phyloP scores from a whole-genome alignment of 805 yeast species.

The Wickerhamiella hasegawae region DNA sequence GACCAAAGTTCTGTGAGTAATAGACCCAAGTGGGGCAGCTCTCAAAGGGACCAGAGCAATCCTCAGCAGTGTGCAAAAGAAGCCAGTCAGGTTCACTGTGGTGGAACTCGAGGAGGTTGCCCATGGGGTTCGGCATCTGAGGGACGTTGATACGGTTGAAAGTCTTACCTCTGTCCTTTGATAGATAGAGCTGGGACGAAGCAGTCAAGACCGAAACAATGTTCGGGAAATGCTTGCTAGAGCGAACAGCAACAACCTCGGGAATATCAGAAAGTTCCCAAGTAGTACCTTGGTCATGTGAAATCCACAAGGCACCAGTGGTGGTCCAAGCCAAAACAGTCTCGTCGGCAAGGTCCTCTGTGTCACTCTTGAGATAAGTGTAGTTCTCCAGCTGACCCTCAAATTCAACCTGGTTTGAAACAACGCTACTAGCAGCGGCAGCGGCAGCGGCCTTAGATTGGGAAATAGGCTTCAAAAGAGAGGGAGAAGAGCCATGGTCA shows the following conservation, averaged over 20 bases:
- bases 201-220: slow-evolving; percentile 40
- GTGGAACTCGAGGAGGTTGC: slow-evolving; percentile 42
- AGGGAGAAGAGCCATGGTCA: too few relatives aligned
- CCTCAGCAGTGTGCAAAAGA: slow-evolving; percentile 51
- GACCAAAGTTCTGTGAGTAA: slow-evolving; percentile 54
- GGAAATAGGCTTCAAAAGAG: too few relatives aligned
- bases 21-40: slow-evolving; percentile 45
- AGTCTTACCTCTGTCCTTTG: slow-evolving; percentile 51
- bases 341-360: slow-evolving; percentile 34
- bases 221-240: too few relatives aligned
- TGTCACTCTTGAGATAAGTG: slow-evolving; percentile 42
- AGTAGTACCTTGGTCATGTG: slow-evolving; percentile 51
- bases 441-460: neutral
- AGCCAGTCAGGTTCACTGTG: slow-evolving; percentile 38
- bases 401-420: neutral
- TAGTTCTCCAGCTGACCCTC: slow-evolving; percentile 29
- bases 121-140: slow-evolving; percentile 26
- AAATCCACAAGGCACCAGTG: slow-evolving; percentile 37
- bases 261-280: slow-evolving; percentile 29
- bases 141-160: slow-evolving; percentile 38
- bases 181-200: slow-evolving; percentile 34
- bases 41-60: slow-evolving; percentile 33
- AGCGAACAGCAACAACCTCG: slow-evolving; percentile 36
- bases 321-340: slow-evolving; percentile 46
- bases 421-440: neutral